phyloP scores from a whole-genome alignment of 2,329 filamentous ascomycete species.

The Fusarium anthophilum region DNA sequence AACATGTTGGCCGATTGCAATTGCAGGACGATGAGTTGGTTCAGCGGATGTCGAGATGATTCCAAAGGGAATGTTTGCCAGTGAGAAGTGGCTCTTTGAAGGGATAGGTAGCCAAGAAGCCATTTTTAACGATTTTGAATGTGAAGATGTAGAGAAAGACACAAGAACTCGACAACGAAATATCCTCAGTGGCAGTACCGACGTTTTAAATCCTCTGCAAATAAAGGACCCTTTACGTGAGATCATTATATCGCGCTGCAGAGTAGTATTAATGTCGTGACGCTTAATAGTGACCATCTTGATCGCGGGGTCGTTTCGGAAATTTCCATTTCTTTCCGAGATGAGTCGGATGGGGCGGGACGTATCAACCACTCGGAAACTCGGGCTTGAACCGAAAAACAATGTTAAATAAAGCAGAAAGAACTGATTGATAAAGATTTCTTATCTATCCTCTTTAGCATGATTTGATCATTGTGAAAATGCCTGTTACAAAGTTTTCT shows the following conservation, averaged over 20 bases:
- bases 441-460: neutral
- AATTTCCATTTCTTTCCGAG: neutral
- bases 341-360: too few relatives aligned
- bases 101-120: slow-evolving; percentile 17
- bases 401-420: neutral
- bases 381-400: neutral
- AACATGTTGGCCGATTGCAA: slow-evolving; percentile 77
- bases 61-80: slow-evolving; percentile 84
- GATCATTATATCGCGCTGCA: neutral
- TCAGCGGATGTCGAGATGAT: slow-evolving; percentile 73
- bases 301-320: neutral
- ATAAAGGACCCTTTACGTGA: neutral
- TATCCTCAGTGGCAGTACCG: accelerated
- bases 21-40: slow-evolving; percentile 67
- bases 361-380: neutral
- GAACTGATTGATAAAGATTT: neutral
- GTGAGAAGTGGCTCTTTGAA: slow-evolving; percentile 47
- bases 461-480: neutral
- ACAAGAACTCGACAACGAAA: neutral
- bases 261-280: neutral
- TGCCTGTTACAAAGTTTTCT: slow-evolving; percentile 34
- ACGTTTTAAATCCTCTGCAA: neutral
- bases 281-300: neutral
- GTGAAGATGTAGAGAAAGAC: neutral
- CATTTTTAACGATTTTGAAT: neutral